Evolutionary conservation across 2,329 filamentous ascomycete genomes (phyloP), one percentile per base, ranked within the genome.

Genomic region (Drechslera avenae): DNA sequence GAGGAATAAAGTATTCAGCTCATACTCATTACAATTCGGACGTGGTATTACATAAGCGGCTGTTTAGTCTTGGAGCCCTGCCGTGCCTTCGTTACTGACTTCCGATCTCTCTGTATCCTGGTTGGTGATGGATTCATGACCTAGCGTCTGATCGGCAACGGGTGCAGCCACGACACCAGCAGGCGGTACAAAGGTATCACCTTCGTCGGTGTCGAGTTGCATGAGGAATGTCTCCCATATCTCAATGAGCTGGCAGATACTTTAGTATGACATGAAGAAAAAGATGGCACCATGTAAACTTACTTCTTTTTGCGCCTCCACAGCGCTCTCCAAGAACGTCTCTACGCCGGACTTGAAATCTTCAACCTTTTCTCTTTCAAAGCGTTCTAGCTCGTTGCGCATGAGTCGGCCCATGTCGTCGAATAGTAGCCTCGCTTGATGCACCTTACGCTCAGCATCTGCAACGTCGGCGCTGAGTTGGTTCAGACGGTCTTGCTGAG

Each of bases 311-410:
- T 99, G 94, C 47, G 93, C 94, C 76, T 99, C 94, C 3, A 99
- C 91, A 3, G 94, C 91, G 67, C 94, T 92, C 79, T 99, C 94
- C 64, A 99, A 76, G 76, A 96, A 99, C 1, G 94, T 99, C 78
- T 99, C 94, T 2, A 99, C 92, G 0, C 92, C 93, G 56, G 89
- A 94, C 81, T 99, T 99, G 75, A 99, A 99, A 72, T 99, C 94
- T 72, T 99, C 94, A 3, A 99, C 94, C 79, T 99, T 99, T 76
- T 99, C 94, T 64, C 84, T 85, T 77, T 99, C 94, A 68, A 99
- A 99, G 14, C 92, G 83, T 66, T 97, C 94, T 60, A 99, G 80
- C 74, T 99, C 94, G 30, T 82, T 82, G 53, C 91, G 86, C 91
- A 99, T 94, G 68, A 97, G 78, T 10, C 91, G 83, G 12, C 94